A percentile compares a stretch with the other conserved stretches of the same genome.
Evolutionary conservation across 78 protist genomes (phyloP).

Genomic region (Cavenderia fasciculata): DNA sequence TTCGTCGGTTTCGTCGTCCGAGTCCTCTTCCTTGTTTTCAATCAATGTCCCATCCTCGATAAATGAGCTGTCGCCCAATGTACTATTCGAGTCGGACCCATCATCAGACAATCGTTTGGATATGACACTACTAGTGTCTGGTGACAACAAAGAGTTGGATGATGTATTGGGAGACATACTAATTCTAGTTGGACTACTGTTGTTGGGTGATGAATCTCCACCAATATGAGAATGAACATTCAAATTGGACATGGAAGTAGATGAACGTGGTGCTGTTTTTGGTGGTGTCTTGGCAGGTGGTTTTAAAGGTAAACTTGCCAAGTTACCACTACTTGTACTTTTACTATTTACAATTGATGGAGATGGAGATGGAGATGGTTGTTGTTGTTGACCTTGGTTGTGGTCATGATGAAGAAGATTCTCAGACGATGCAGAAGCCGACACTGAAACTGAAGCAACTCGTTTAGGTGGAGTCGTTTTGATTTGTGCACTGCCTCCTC

Average conservation of each 20-base stretch:
- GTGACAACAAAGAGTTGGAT: background rate
- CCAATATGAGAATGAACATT: background rate
- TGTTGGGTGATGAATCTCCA: background rate
- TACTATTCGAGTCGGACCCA: background rate
- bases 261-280: slow-evolving; percentile 28
- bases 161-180: background rate
- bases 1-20: slow-evolving; percentile 39
- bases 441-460: background rate
- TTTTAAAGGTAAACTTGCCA: background rate
- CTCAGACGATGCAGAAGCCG: background rate
- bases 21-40: background rate
- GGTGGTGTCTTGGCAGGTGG: slow-evolving; percentile 1
- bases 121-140: background rate
- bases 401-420: too few species aligned
- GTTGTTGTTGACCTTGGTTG: too few species aligned
- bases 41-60: background rate
- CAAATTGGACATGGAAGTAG: slow-evolving; percentile 12
- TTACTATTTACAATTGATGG: background rate
- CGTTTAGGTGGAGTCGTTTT: too few species aligned
- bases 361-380: background rate
- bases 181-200: background rate
- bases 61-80: background rate
- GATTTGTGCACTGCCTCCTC: too few species aligned
- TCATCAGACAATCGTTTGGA: too few species aligned
- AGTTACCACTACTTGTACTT: background rate